Base-by-base conservation (phyloP, 768 basidiomycete species). In the Suillus sp. region DNA sequence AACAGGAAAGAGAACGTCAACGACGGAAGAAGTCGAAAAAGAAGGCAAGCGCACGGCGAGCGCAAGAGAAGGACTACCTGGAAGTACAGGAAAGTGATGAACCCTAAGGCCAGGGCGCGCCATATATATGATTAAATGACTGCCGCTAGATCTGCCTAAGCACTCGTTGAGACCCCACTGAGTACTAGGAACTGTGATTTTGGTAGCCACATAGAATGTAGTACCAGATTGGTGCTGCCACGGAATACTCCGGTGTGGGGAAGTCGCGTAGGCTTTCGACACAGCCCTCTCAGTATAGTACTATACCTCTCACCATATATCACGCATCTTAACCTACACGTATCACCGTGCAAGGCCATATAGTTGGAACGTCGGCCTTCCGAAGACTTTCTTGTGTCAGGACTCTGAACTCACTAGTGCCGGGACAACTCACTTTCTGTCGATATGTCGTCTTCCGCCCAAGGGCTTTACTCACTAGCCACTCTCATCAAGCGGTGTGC, bases 401-500 rank as follows among this genome's bases (percentile, higher is more conserved):
- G 35, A 56, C 38, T 37, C 16, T 37, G 55, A 38, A 56, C 35
- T 25, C 9, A 18, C 22, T 18, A 50, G 48, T 50, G 55, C 25
- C 37, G 55, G 4, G 22, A 8, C 8, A 9, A 56, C 9, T 27
- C 9, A 38, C 25, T 9, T 25, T 37, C 34, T 14, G 35, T 50
- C 9, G 30, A 51, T 65, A 74, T 74, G 74, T 56, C 73, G 48
- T 59, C 68, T 72, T 83, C 83, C 25, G 77, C 76, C 53, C 68
- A 74, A 47, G 89, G 90, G 10, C 73, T 93, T 20, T 83, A 93
- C 73, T 90, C 91, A 27, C 79, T 93, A 30, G 87, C 90, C 32
- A 93, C 92, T 11, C 87, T 93, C 65, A 90, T 91, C 74, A 93
- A 92, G 77, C 86, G 92, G 91, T 91, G 71, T 62, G 81, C 71